Percentiles rank a stretch among this genome's conserved stretches.
Conservation (phyloP, 1,284 basidiomycete genomes). For the Papiliotrema nemorosa region DNA sequence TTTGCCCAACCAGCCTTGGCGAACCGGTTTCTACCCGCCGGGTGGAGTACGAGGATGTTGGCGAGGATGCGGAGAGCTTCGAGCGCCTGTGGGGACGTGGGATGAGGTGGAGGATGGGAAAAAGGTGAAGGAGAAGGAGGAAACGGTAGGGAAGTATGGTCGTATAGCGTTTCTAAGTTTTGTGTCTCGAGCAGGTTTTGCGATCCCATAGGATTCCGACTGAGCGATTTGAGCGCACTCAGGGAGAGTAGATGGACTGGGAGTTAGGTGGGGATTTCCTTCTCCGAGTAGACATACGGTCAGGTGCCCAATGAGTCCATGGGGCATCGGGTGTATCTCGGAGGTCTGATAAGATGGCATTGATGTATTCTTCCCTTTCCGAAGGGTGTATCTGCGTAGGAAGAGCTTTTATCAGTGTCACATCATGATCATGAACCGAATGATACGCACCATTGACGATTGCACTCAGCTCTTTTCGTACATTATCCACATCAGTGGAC, state of each 20-base stretch:
- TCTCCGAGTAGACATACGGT: conserved; percentile 22
- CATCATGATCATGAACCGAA: too few relatives aligned
- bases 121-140: conserved; percentile 3
- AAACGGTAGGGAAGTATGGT: conserved; percentile 33
- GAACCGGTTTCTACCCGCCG: conserved; percentile 21
- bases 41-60: conserved; percentile 37
- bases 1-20: conserved; percentile 20
- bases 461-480: too few relatives aligned
- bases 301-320: conserved; percentile 27
- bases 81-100: conserved; percentile 12
- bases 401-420: conserved; percentile 31
- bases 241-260: conserved; percentile 54
- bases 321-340: conserved; percentile 52
- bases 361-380: conserved; percentile 53
- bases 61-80: conserved; percentile 38
- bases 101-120: conserved; percentile 2
- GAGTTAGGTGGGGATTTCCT: not conserved
- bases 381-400: conserved; percentile 50
- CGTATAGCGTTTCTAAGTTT: conserved; percentile 25
- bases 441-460: too few relatives aligned
- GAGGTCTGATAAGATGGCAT: conserved; percentile 61
- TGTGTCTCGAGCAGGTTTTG: conserved; percentile 55
- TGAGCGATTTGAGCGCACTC: conserved; percentile 68
- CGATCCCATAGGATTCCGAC: conserved; percentile 67
- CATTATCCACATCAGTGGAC: too few relatives aligned